Percentiles rank a stretch among this genome's conserved stretches.
Evolutionary conservation across 2,329 filamentous ascomycete genomes (phyloP).

Genomic region (Xylaria sp.): DNA sequence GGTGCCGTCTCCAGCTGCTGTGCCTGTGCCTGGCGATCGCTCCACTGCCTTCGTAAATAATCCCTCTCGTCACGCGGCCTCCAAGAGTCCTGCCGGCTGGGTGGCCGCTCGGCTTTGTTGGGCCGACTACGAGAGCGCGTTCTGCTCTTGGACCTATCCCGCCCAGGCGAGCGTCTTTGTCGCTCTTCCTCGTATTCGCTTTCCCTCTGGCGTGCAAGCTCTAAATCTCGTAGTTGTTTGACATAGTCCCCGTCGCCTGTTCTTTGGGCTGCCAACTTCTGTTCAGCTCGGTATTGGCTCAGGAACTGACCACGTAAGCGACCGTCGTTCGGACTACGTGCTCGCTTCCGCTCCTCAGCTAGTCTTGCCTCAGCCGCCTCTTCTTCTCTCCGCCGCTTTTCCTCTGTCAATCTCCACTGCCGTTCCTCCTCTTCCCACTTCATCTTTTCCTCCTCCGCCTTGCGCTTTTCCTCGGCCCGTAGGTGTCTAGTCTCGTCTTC

Average conservation of each 20-base stretch:
- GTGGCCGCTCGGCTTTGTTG: constrained; percentile 44
- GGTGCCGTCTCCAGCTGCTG: constrained; percentile 33
- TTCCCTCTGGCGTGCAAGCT: constrained; percentile 67
- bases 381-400: constrained; percentile 73
- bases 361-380: constrained; percentile 71
- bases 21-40: constrained; percentile 47
- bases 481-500: constrained; percentile 67
- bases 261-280: constrained; percentile 51
- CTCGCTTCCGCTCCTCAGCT: constrained; percentile 68
- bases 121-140: constrained; percentile 52
- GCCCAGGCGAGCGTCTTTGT: constrained; percentile 51
- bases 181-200: constrained; percentile 66
- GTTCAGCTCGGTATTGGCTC: constrained; percentile 83
- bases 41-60: constrained; percentile 62
- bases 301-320: constrained; percentile 82
- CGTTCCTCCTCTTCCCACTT: constrained; percentile 79
- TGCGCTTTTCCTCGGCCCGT: constrained; percentile 66
- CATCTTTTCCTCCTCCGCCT: constrained; percentile 70
- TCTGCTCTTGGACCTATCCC: constrained; percentile 42
- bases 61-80: constrained; percentile 65
- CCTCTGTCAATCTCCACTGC: constrained; percentile 78
- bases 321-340: constrained; percentile 66
- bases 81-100: constrained; percentile 69
- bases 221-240: constrained; percentile 74
- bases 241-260: constrained; percentile 62